These are phyloP conservation scores for Didymosphaeria variabile DNA, from an alignment of 2,329 filamentous ascomycete genomes.

Conservation along the genomic window DNA sequence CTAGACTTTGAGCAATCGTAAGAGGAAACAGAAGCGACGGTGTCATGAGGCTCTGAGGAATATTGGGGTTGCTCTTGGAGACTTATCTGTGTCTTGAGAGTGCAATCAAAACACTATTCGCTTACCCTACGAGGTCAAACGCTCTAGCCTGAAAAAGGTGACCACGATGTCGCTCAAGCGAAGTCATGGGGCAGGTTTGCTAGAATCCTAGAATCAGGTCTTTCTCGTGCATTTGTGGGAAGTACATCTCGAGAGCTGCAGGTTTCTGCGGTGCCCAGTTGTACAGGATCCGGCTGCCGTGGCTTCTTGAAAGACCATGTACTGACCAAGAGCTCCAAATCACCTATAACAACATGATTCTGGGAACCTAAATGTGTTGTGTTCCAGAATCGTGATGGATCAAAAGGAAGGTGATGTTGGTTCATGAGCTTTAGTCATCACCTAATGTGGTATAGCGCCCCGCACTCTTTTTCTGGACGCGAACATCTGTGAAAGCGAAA, in stretches of 20 bases:
- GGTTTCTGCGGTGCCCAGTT: neutral
- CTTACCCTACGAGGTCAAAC: neutral
- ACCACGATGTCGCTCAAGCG: too few species aligned
- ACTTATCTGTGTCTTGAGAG: neutral
- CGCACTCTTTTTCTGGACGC: slow-evolving; percentile 20
- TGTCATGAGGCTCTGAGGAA: neutral
- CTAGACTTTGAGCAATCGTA: neutral
- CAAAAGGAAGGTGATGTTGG: neutral
- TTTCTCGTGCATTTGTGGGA: neutral
- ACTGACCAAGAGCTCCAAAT: neutral
- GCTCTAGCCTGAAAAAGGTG: neutral
- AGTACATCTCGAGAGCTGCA: neutral
- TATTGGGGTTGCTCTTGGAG: neutral
- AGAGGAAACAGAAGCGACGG: neutral
- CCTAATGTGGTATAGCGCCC: slow-evolving; percentile 13
- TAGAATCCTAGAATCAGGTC: neutral
- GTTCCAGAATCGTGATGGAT: neutral
- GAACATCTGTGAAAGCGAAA: neutral
- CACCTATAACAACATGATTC: neutral
- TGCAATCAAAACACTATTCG: neutral
- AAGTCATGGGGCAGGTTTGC: neutral
- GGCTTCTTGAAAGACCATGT: neutral
- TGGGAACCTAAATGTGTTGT: neutral
- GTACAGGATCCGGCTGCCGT: neutral
- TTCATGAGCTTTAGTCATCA: slow-evolving; percentile 15